These are phyloP conservation scores for Hondaea fermentalgiana DNA, from an alignment of 108 stramenopile genomes.

Conservation along the genomic window DNA sequence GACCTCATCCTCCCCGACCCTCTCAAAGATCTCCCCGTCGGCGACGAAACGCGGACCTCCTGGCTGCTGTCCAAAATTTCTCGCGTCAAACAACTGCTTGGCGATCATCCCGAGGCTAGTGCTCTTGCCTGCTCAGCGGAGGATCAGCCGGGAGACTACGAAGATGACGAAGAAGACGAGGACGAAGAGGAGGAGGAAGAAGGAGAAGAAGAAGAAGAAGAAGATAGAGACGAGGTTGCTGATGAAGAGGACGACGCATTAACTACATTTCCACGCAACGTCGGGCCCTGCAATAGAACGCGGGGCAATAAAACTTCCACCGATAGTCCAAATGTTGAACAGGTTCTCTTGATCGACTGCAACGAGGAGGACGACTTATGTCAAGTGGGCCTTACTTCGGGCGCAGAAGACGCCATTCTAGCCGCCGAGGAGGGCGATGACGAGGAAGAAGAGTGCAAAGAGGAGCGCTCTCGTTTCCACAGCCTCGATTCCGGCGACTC, in stretches of 20 bases:
- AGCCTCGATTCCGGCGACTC: not conserved
- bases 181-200: not conserved
- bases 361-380: too few species aligned
- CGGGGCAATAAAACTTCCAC: too few species aligned
- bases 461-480: not conserved
- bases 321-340: too few species aligned
- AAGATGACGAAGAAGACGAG: not conserved
- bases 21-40: not conserved
- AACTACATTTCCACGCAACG: too few species aligned
- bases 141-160: not conserved
- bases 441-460: not conserved
- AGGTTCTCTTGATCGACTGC: too few species aligned
- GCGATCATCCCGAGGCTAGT: not conserved
- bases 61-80: not conserved
- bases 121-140: too few species aligned
- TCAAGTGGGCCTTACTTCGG: too few species aligned
- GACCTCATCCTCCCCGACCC: not conserved
- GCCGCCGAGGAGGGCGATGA: not conserved
- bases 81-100: not conserved
- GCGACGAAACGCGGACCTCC: not conserved
- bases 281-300: too few species aligned
- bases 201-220: not conserved
- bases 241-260: too few species aligned
- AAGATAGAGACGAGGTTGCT: too few species aligned
- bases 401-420: too few species aligned